Evolutionary conservation across 129 eudicot genomes (phyloP), one percentile per base, ranked within the genome.

Genomic region (Sambucus nigra): DNA sequence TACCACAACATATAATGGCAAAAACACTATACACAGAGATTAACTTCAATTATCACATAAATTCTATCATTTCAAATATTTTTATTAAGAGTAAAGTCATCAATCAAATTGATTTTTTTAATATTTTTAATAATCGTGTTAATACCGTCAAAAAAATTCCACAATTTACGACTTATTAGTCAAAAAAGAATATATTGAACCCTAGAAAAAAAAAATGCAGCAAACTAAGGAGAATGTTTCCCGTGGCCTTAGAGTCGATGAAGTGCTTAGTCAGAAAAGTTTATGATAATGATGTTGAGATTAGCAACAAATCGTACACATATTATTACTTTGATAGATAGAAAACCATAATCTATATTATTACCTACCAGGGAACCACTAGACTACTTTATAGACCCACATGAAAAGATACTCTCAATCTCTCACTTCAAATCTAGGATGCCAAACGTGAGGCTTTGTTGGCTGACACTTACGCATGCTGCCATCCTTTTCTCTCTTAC

Each of bases 321-420:
- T 14, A 51, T 10, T 12, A 51, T 25, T 25, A 9, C 8, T 51
- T 51, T 51, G 17, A 28, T 6, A 9, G 8, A 26, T 19, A 51
- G 6, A 32, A 24, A 51, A 15, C 1, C 25, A 7, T 57, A 57
- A 1, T 14, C 55, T 45, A 15, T 55, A 55, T 19, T 19, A 42
- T 66, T 48, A 46, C 3, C 57, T 39, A 56, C 57, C 59, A 68
- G 63, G 39, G 65, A 62, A 77, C 69, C 55, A 49, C 48, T 70
- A 76, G 66, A 54, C 64, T 41, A 50, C 75, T 77, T 72, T 68
- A 64, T 72, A 72, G 83, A 77, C 67, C 83, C 66, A 63, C 79
- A 72, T 77, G 83, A 72, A 68, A n/a, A 60, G 67, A 60, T 38
- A 41, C 50, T 66, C 40, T 33, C 39, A 47, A 22, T 70, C 52